These are phyloP conservation scores for Yamadazyma phyllophila DNA, from an alignment of 805 yeast genomes.

Conservation along the genomic window DNA sequence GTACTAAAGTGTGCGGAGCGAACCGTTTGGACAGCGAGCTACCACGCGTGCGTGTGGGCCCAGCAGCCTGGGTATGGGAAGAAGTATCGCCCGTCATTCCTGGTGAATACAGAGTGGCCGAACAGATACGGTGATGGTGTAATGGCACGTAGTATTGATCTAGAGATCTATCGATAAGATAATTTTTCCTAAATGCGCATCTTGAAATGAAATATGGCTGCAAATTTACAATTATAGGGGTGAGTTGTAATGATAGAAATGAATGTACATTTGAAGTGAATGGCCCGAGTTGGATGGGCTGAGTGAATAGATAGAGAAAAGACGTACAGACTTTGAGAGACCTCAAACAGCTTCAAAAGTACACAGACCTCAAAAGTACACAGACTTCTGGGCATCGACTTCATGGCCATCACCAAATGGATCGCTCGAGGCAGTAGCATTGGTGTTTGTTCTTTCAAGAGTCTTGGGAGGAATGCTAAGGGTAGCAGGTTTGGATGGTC, in stretches of 20 bases:
- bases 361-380: conserved; percentile 19
- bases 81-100: too few species aligned
- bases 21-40: not conserved
- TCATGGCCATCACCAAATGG: conserved; percentile 40
- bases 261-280: not conserved
- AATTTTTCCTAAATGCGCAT: not conserved
- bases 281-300: too few species aligned
- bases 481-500: conserved; percentile 23
- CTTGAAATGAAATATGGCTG: not conserved
- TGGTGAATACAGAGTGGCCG: not conserved
- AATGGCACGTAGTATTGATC: too few species aligned
- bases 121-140: not conserved
- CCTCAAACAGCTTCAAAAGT: conserved; percentile 16
- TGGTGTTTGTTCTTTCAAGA: conserved; percentile 23
- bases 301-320: too few species aligned
- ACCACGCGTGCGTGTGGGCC: not conserved
- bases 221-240: not conserved
- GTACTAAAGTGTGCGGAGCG: conserved; percentile 1
- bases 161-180: not conserved
- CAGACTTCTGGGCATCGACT: conserved; percentile 13
- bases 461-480: conserved; percentile 13
- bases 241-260: too few species aligned
- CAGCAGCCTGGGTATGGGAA: too few species aligned
- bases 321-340: too few species aligned
- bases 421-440: conserved; percentile 29